Evolutionary conservation across 192 early-diverging fungal genomes (phyloP).

Genomic region (Thoreauomyces humboldtii): DNA sequence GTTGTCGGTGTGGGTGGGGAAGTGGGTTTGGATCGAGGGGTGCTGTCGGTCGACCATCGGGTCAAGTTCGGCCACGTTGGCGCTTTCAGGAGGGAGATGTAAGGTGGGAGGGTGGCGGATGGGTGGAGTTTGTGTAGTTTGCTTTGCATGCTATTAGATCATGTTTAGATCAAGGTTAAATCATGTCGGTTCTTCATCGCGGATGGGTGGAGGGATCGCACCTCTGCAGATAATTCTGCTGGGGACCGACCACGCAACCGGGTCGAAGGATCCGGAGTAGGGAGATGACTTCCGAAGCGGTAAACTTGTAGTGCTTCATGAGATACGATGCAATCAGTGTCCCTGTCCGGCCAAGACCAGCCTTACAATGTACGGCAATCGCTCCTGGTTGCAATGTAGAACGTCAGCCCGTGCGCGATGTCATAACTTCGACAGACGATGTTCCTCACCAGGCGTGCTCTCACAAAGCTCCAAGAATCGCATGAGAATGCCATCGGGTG

Average conservation of each 20-base stretch:
- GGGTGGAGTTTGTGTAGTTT: slow-evolving; percentile 53
- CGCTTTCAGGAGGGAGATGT: slow-evolving; percentile 39
- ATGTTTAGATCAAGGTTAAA: background rate
- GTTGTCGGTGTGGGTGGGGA: background rate
- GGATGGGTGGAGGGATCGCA: slow-evolving; percentile 8
- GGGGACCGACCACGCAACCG: slow-evolving; percentile 69
- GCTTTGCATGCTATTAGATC: slow-evolving; percentile 41
- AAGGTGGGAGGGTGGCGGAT: slow-evolving; percentile 23
- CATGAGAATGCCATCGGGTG: slow-evolving; percentile 60
- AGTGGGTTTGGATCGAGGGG: background rate
- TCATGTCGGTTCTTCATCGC: background rate
- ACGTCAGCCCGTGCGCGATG: too few species aligned
- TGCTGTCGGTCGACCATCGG: background rate
- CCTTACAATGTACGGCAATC: slow-evolving; percentile 64
- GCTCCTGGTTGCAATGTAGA: too few species aligned
- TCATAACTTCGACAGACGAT: background rate
- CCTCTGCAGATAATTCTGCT: slow-evolving; percentile 70
- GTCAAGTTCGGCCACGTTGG: slow-evolving; percentile 33
- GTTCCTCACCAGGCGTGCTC: slow-evolving; percentile 39
- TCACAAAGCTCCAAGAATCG: slow-evolving; percentile 68
- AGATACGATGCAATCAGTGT: slow-evolving; percentile 58
- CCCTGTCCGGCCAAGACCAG: slow-evolving; percentile 59
- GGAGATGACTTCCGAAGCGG: slow-evolving; percentile 63
- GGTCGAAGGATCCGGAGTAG: slow-evolving; percentile 65
- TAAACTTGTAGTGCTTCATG: slow-evolving; percentile 70